These are phyloP conservation scores for Gastrolobium bilobum DNA, from an alignment of 306 rosid genomes.

Conservation along the genomic window DNA sequence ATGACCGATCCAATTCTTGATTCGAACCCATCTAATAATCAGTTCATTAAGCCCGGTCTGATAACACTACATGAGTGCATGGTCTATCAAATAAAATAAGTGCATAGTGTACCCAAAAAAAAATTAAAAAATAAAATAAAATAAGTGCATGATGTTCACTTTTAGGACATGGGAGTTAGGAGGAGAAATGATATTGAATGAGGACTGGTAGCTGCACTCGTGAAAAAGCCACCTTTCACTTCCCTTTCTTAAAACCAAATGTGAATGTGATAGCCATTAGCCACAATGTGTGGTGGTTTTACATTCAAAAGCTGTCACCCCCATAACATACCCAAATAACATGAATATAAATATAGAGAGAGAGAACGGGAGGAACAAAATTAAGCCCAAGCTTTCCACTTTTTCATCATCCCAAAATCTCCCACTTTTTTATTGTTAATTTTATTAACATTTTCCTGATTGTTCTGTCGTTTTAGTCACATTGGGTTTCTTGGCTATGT, in stretches of 20 bases:
- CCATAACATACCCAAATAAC: conserved; percentile 14
- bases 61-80: too few species aligned
- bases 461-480: conserved; percentile 5
- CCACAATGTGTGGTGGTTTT: conserved; percentile 12
- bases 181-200: background rate
- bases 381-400: background rate
- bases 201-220: conserved; percentile 43
- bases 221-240: conserved; percentile 34
- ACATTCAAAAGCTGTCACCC: background rate
- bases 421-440: background rate
- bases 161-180: background rate
- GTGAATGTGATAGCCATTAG: background rate
- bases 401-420: background rate
- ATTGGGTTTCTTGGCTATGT: conserved; percentile 44
- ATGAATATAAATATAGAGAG: background rate
- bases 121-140: too few species aligned
- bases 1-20: too few species aligned
- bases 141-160: background rate
- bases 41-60: too few species aligned
- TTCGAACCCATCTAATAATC: too few species aligned
- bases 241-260: background rate
- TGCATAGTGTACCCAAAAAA: too few species aligned
- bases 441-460: conserved; percentile 30
- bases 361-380: background rate
- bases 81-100: too few species aligned